A percentile compares a stretch with the other conserved stretches of the same genome.
Evolutionary conservation across 352 stramenopile genomes (phyloP).

Genomic region (Phytophthora lateralis): DNA sequence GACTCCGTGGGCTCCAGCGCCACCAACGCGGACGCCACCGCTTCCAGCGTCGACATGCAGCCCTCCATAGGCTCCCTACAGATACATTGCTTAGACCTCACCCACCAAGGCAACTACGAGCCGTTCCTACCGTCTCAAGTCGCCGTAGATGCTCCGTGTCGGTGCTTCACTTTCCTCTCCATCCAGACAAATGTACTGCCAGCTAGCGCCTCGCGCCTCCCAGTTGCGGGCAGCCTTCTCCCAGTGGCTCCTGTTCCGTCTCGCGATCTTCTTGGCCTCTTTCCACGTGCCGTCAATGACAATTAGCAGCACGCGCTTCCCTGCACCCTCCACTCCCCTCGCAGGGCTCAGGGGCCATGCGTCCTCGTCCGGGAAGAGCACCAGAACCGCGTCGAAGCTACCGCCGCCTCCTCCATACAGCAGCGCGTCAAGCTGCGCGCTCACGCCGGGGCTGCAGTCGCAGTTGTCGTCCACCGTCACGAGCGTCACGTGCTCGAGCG

Average conservation of each 20-base stretch:
- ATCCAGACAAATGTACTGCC: slow-evolving; percentile 63
- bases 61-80: slow-evolving; percentile 74
- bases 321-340: neutral
- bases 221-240: slow-evolving; percentile 34
- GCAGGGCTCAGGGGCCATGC: slow-evolving; percentile 33
- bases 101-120: neutral
- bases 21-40: slow-evolving; percentile 52
- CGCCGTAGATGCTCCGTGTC: slow-evolving; percentile 63
- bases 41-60: slow-evolving; percentile 78
- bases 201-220: slow-evolving; percentile 22
- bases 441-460: slow-evolving; percentile 26
- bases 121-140: slow-evolving; percentile 46
- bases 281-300: slow-evolving; percentile 84
- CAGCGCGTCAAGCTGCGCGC: slow-evolving; percentile 37
- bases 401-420: slow-evolving; percentile 28
- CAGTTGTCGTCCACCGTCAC: slow-evolving; percentile 43
- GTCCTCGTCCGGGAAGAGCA: slow-evolving; percentile 51
- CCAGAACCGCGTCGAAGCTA: slow-evolving; percentile 35
- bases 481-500: slow-evolving; percentile 43
- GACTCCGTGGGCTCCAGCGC: slow-evolving; percentile 42
- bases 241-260: slow-evolving; percentile 51
- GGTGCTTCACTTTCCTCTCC: neutral
- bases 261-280: slow-evolving; percentile 81
- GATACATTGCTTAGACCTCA: neutral
- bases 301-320: slow-evolving; percentile 48